These are phyloP conservation scores for Verticillium longisporum DNA, from an alignment of 2,329 filamentous ascomycete species.

Conservation along the genomic window DNA sequence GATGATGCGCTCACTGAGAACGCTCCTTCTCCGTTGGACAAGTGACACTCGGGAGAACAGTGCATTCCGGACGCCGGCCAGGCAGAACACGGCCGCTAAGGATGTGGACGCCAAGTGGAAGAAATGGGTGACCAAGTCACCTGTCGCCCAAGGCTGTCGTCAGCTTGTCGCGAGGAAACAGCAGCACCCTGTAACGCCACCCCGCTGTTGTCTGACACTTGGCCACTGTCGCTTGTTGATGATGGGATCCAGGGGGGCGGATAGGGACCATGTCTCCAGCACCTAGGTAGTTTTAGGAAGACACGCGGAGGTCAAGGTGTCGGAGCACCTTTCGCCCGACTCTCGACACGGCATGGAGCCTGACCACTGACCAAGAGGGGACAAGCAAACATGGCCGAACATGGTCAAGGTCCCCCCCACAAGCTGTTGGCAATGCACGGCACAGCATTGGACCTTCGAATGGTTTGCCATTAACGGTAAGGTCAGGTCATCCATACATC, in stretches of 20 bases:
- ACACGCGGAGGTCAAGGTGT: background rate
- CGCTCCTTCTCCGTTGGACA: background rate
- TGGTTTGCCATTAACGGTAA: background rate
- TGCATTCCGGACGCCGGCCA: background rate
- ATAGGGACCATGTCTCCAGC: background rate
- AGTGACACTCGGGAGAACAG: background rate
- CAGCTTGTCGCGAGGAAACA: no score
- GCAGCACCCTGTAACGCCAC: no score
- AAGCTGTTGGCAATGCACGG: background rate
- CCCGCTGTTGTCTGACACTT: no score
- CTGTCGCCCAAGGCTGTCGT: background rate
- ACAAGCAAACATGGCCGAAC: background rate
- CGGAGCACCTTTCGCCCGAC: background rate
- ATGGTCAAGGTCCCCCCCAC: background rate
- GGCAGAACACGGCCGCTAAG: background rate
- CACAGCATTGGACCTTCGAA: background rate
- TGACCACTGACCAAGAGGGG: background rate
- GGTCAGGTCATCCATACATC: background rate
- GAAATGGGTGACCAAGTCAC: background rate
- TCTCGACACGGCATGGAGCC: background rate
- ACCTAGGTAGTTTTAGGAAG: background rate
- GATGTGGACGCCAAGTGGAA: background rate
- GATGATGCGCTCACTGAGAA: background rate
- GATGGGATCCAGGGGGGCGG: background rate
- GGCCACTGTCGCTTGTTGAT: no score